Conservation (phyloP, 148 eudicot species). For the Silene latifolia region DNA sequence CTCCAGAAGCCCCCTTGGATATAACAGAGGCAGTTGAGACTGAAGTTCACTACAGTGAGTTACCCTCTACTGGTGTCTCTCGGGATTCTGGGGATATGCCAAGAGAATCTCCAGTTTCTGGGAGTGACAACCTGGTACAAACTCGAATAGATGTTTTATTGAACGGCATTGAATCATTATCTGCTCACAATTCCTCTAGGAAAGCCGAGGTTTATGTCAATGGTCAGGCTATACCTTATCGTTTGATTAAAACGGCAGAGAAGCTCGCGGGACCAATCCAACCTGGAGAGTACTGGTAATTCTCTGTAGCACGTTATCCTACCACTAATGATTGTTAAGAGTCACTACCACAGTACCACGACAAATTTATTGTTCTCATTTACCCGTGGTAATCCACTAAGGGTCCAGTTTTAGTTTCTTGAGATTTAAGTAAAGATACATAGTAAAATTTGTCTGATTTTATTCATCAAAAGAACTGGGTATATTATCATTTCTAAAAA, state of each 20-base stretch:
- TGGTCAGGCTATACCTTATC: constrained; percentile 54
- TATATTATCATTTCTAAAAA: no score
- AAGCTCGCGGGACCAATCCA: constrained; percentile 75
- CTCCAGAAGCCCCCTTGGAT: constrained; percentile 33
- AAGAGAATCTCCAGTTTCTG: constrained; percentile 29
- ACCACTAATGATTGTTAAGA: not conserved
- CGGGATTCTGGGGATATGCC: constrained; percentile 39
- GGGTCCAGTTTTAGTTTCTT: no score
- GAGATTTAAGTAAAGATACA: no score
- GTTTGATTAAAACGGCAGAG: constrained; percentile 58
- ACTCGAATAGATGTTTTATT: constrained; percentile 35
- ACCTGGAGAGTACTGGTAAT: constrained; percentile 86
- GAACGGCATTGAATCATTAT: constrained; percentile 31
- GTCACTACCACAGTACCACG: not conserved
- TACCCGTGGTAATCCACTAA: no score
- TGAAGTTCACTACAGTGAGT: constrained; percentile 39
- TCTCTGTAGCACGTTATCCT: constrained; percentile 6
- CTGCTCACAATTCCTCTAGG: constrained; percentile 18
- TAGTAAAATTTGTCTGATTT: no score
- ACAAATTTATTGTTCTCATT: no score
- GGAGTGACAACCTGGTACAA: constrained; percentile 32
- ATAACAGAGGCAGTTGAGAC: constrained; percentile 37
- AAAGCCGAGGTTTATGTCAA: constrained; percentile 55
- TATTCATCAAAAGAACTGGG: no score
- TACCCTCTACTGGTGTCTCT: constrained; percentile 29